phyloP scores from a whole-genome alignment of 2,329 filamentous ascomycete genomes.

The Cordyceps cicadae region DNA sequence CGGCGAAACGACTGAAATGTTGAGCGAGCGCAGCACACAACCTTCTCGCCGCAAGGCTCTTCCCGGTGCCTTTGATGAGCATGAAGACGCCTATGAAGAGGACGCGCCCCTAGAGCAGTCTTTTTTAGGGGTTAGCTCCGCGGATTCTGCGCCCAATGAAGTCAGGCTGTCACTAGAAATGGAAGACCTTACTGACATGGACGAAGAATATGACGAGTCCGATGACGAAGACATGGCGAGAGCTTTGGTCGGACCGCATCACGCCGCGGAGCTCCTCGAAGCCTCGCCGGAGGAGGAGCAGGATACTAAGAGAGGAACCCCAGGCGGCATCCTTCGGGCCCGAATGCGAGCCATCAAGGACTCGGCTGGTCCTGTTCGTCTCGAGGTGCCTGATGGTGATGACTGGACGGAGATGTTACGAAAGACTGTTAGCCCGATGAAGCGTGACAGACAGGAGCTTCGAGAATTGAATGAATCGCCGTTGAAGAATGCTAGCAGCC shows the following conservation, averaged over 20 bases:
- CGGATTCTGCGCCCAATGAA: conserved; percentile 63
- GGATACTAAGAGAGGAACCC: conserved; percentile 38
- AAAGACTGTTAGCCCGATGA: conserved; percentile 87
- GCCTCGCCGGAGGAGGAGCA: conserved; percentile 46
- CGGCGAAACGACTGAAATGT: conserved; percentile 18
- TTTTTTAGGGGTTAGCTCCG: conserved; percentile 93
- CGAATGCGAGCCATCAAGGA: conserved; percentile 56
- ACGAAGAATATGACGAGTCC: conserved; percentile 68
- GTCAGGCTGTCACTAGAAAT: conserved; percentile 54
- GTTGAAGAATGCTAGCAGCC: conserved; percentile 22
- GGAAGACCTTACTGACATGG: conserved; percentile 47
- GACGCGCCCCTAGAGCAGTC: conserved; percentile 53
- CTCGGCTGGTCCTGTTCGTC: conserved; percentile 47
- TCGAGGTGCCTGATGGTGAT: conserved; percentile 60
- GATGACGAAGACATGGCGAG: conserved; percentile 68
- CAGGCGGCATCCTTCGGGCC: conserved; percentile 55
- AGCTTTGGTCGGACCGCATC: conserved; percentile 65
- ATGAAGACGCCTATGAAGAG: conserved; percentile 46
- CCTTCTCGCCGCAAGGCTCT: conserved; percentile 46
- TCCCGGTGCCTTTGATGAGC: conserved; percentile 73
- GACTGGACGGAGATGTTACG: conserved; percentile 93
- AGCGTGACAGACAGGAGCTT: conserved; percentile 74
- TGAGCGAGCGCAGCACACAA: conserved; percentile 48
- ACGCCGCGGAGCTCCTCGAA: conserved; percentile 64
- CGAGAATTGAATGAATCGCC: conserved; percentile 51